Evolutionary conservation across 257 asterid species (phyloP).

Genomic region (Verbena officinalis): DNA sequence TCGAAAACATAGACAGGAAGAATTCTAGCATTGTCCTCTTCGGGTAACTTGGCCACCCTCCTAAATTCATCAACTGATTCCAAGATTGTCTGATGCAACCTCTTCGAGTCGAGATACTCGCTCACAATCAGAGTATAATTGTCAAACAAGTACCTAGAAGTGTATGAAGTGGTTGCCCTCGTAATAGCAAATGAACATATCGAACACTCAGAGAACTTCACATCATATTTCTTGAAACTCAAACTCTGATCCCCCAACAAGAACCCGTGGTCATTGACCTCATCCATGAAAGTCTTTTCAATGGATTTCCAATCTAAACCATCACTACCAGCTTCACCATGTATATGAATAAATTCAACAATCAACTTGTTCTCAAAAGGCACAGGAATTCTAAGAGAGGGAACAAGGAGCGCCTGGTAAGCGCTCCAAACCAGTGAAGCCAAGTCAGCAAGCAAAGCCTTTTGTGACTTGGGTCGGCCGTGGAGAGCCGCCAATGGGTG

Average conservation of each 20-base stretch:
- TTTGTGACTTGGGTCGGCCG: slow-evolving; percentile 83
- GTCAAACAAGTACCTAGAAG: slow-evolving; percentile 93
- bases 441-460: slow-evolving; percentile 77
- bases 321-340: slow-evolving; percentile 41
- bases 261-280: slow-evolving; percentile 59
- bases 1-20: slow-evolving; percentile 88
- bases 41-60: slow-evolving; percentile 61
- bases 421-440: slow-evolving; percentile 93
- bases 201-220: slow-evolving; percentile 67
- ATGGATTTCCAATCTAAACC: slow-evolving; percentile 78
- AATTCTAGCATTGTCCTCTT: slow-evolving; percentile 76
- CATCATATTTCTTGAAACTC: slow-evolving; percentile 74
- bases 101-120: slow-evolving; percentile 89
- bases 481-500: slow-evolving; percentile 87
- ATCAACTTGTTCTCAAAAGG: slow-evolving; percentile 66
- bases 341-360: slow-evolving; percentile 74
- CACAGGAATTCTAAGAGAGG: slow-evolving; percentile 86
- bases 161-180: slow-evolving; percentile 83
- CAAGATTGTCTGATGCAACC: slow-evolving; percentile 74
- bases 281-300: slow-evolving; percentile 68
- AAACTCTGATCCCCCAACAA: slow-evolving; percentile 71
- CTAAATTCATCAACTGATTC: slow-evolving; percentile 74
- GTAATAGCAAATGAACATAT: slow-evolving; percentile 81
- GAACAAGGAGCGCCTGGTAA: slow-evolving; percentile 90
- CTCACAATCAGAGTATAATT: slow-evolving; percentile 92